Conservation (phyloP, 1,139 yeast genomes). For the Magnusiomyces tetraspermus region DNA sequence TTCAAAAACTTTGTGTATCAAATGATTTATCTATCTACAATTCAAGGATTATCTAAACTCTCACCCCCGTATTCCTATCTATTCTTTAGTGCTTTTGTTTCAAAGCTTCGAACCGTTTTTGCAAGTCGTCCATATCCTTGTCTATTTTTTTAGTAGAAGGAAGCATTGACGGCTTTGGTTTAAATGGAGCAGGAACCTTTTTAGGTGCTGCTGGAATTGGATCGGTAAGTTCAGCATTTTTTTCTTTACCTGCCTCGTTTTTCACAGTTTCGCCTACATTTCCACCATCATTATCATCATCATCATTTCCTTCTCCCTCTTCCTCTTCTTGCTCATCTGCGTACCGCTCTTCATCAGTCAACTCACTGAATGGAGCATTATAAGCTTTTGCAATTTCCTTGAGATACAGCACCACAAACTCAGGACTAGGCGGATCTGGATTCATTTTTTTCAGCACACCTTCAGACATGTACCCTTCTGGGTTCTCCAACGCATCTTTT, state of each 20-base stretch:
- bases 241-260: conserved; percentile 17
- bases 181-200: conserved; percentile 34
- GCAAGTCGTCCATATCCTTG: conserved; percentile 43
- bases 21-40: no score
- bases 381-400: conserved; percentile 77
- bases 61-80: no score
- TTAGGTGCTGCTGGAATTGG: conserved; percentile 38
- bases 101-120: conserved; percentile 45
- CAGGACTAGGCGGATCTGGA: conserved; percentile 57
- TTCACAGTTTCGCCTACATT: conserved; percentile 20
- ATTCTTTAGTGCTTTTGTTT: neutral
- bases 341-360: conserved; percentile 32
- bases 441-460: conserved; percentile 56
- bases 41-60: no score
- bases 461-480: conserved; percentile 48
- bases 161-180: conserved; percentile 22
- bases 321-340: conserved; percentile 26
- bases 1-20: no score
- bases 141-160: conserved; percentile 19
- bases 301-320: conserved; percentile 29
- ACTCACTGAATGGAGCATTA: conserved; percentile 60
- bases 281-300: conserved; percentile 27
- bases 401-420: conserved; percentile 59
- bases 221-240: conserved; percentile 31
- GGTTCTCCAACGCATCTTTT: conserved; percentile 53